These are phyloP conservation scores for Ustilago sp. DNA, from an alignment of 1,284 basidiomycete species.

Conservation along the genomic window DNA sequence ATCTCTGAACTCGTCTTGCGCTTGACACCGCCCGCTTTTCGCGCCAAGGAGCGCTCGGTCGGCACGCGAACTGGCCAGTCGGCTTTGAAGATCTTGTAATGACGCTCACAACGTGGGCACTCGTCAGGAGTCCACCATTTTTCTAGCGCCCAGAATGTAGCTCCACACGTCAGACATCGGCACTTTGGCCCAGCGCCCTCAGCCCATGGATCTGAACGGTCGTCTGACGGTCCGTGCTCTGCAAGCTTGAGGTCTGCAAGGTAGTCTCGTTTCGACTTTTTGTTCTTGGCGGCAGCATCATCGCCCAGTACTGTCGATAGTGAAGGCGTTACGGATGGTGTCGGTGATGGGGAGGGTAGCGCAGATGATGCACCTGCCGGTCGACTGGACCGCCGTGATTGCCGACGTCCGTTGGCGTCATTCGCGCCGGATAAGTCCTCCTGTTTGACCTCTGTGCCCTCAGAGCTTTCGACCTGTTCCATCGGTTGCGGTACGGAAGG, in stretches of 20 bases:
- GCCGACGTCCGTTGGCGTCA: conserved; percentile 40
- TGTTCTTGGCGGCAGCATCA: conserved; percentile 31
- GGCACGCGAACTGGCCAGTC: conserved; percentile 64
- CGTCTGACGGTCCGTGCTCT: conserved; percentile 50
- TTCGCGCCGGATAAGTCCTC: conserved; percentile 27
- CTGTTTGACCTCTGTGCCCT: conserved; percentile 30
- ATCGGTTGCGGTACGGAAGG: conserved; percentile 10
- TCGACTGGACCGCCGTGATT: conserved; percentile 35
- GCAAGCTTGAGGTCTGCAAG: conserved; percentile 48
- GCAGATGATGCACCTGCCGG: conserved; percentile 28
- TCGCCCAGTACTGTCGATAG: conserved; percentile 22
- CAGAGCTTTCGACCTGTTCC: conserved; percentile 7
- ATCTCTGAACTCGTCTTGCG: conserved; percentile 44
- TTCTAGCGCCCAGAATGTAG: conserved; percentile 64
- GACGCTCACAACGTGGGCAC: conserved; percentile 66
- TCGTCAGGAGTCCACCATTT: conserved; percentile 69
- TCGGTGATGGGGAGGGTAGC: conserved; percentile 47
- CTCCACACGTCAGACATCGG: conserved; percentile 63
- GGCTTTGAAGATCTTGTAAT: conserved; percentile 67
- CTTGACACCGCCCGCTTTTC: conserved; percentile 47
- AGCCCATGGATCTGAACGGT: conserved; percentile 49
- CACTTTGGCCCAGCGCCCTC: conserved; percentile 55
- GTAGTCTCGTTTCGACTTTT: conserved; percentile 41
- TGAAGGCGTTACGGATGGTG: conserved; percentile 39
- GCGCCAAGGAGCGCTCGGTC: conserved; percentile 36